These are phyloP conservation scores for Lentinula boryana DNA, from an alignment of 768 basidiomycete species.

Conservation along the genomic window DNA sequence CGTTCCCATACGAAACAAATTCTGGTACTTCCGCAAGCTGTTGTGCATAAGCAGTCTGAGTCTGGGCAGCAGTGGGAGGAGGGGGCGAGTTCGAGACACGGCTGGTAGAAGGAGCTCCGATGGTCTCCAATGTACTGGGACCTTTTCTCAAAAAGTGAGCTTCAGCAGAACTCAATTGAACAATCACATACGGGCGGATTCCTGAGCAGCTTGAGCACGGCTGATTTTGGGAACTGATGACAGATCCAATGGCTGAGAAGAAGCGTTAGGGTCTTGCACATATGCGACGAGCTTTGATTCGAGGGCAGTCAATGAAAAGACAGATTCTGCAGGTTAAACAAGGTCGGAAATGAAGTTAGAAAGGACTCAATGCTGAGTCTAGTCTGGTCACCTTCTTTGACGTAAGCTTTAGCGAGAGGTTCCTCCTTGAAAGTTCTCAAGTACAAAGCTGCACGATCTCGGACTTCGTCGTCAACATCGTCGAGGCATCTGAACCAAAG, in stretches of 20 bases:
- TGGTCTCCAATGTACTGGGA: slow-evolving; percentile 82
- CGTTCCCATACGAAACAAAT: slow-evolving; percentile 75
- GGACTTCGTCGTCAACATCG: slow-evolving; percentile 98
- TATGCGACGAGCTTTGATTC: slow-evolving; percentile 93
- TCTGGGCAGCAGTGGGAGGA: slow-evolving; percentile 80
- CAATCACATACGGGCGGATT: slow-evolving; percentile 66
- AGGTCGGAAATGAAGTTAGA: not conserved
- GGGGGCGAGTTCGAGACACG: slow-evolving; percentile 56
- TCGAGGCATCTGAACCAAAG: slow-evolving; percentile 71
- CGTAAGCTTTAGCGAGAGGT: slow-evolving; percentile 75
- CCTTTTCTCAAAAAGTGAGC: slow-evolving; percentile 33
- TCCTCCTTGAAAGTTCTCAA: slow-evolving; percentile 79
- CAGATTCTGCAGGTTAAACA: slow-evolving; percentile 61
- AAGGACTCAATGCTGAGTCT: slow-evolving; percentile 2
- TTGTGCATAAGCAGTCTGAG: slow-evolving; percentile 79
- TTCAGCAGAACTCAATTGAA: not conserved
- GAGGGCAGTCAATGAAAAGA: slow-evolving; percentile 84
- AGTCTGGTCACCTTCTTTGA: slow-evolving; percentile 72
- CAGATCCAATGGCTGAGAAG: slow-evolving; percentile 74
- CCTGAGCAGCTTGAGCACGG: slow-evolving; percentile 84
- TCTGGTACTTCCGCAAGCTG: slow-evolving; percentile 87
- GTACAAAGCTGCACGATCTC: slow-evolving; percentile 95
- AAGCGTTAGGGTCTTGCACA: slow-evolving; percentile 74
- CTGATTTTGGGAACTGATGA: slow-evolving; percentile 90
- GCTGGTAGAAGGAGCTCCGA: slow-evolving; percentile 62